Conservation (phyloP, 768 basidiomycete species). For the Mrakia gelida region DNA sequence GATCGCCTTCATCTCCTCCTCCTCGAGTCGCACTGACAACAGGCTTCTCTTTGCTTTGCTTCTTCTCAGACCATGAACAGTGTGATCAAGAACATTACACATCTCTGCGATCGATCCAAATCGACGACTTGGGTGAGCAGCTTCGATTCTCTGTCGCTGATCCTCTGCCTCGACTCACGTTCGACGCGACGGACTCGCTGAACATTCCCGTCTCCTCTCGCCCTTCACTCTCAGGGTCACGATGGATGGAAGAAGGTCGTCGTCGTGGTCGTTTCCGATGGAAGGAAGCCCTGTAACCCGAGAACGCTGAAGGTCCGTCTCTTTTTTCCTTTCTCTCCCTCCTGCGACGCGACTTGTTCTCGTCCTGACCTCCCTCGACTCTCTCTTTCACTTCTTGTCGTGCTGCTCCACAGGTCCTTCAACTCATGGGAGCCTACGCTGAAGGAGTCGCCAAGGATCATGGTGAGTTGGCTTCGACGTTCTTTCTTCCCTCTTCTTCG, state of each 20-base stretch:
- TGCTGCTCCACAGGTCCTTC: neutral
- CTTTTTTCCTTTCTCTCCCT: too few species aligned
- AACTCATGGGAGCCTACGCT: slow-evolving; percentile 24
- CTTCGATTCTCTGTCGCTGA: neutral
- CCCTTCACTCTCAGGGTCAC: slow-evolving; percentile 43
- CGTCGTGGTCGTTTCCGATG: slow-evolving; percentile 80
- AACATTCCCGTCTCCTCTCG: neutral
- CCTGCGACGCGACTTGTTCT: neutral
- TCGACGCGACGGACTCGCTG: neutral
- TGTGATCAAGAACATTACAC: slow-evolving; percentile 76
- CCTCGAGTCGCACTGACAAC: neutral
- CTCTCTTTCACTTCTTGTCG: neutral
- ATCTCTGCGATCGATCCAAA: slow-evolving; percentile 39
- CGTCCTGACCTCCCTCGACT: neutral
- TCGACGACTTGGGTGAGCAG: slow-evolving; percentile 60
- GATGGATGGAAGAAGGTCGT: slow-evolving; percentile 88
- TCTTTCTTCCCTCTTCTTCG: neutral
- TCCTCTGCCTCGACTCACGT: neutral
- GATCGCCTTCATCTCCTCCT: too few species aligned
- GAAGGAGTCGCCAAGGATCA: slow-evolving; percentile 36
- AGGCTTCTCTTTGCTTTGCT: neutral
- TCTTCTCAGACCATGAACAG: slow-evolving; percentile 68
- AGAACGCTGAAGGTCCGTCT: slow-evolving; percentile 15
- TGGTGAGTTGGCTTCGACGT: slow-evolving; percentile 31
- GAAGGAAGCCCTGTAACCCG: slow-evolving; percentile 49